phyloP scores from a whole-genome alignment of 139 green algal genomes.

The Chlamydomonas applanata region DNA sequence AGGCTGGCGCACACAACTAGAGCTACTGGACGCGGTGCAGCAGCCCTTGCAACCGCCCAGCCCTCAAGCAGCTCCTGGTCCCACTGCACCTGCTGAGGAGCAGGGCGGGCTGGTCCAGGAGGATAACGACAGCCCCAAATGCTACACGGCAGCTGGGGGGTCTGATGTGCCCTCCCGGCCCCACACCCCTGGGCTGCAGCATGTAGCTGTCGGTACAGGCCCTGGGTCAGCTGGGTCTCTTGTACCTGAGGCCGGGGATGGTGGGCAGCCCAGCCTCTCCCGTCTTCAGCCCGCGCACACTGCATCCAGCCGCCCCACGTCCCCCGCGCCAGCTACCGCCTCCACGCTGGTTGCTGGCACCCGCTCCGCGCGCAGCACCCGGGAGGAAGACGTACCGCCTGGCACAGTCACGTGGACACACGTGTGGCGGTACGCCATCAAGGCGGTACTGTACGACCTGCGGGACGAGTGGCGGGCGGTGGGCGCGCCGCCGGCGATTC shows the following conservation, averaged over 20 bases:
- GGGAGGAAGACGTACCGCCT: not conserved
- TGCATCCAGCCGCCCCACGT: too few species aligned
- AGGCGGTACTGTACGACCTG: slow-evolving; percentile 38
- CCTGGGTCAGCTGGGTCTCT: too few species aligned
- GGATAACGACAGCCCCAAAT: not conserved
- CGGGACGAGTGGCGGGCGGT: slow-evolving; percentile 4
- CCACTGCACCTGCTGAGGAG: not conserved
- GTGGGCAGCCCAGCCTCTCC: too few species aligned
- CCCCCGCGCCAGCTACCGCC: not conserved
- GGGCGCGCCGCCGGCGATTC: slow-evolving; percentile 3
- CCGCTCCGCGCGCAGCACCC: not conserved
- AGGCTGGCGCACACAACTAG: slow-evolving; percentile 40
- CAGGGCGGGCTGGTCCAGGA: not conserved
- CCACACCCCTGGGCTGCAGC: too few species aligned
- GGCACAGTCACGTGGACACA: slow-evolving; percentile 27
- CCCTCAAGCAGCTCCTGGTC: not conserved
- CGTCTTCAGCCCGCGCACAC: too few species aligned
- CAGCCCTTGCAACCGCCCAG: not conserved
- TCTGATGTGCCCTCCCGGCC: too few species aligned
- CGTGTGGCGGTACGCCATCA: slow-evolving; percentile 56
- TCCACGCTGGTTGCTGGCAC: not conserved
- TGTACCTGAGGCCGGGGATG: too few species aligned
- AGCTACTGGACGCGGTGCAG: slow-evolving; percentile 10
- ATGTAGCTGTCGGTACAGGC: too few species aligned
- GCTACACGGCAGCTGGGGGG: too few species aligned